Evolutionary conservation across 345 rosid genomes (phyloP).

Genomic region (Syzygium aromaticum): DNA sequence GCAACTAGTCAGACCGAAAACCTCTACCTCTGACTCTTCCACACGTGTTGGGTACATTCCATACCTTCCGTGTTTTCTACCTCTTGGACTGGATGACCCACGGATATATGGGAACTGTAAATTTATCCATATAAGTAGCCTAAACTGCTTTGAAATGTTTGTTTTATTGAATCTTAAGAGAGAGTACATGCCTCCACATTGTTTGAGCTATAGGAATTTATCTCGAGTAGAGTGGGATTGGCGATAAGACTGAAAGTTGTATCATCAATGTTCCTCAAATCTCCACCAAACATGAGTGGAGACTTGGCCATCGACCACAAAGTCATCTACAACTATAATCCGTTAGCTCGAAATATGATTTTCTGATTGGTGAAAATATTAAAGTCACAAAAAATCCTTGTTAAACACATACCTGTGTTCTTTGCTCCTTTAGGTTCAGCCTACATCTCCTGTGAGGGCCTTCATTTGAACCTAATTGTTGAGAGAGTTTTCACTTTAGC

Average conservation of each 20-base stretch:
- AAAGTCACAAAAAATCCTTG: background rate
- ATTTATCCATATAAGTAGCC: background rate
- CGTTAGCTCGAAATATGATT: background rate
- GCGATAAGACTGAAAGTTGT: slow-evolving; percentile 55
- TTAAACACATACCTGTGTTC: slow-evolving; percentile 54
- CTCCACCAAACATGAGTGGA: slow-evolving; percentile 96
- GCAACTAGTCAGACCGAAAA: slow-evolving; percentile 65
- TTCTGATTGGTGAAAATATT: background rate
- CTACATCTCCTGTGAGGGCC: slow-evolving; percentile 78
- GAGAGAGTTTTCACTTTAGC: background rate
- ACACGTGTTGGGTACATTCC: background rate
- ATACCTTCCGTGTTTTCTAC: background rate
- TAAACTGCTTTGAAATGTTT: background rate
- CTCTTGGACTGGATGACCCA: background rate
- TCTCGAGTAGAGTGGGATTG: slow-evolving; percentile 60
- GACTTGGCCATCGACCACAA: slow-evolving; percentile 93
- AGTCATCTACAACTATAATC: slow-evolving; percentile 56
- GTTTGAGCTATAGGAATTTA: slow-evolving; percentile 61
- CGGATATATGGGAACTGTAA: slow-evolving; percentile 28
- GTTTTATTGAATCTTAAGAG: background rate
- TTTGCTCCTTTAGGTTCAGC: slow-evolving; percentile 59
- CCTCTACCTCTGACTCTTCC: slow-evolving; percentile 11
- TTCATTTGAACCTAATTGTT: slow-evolving; percentile 44
- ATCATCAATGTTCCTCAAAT: slow-evolving; percentile 58
- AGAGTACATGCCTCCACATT: slow-evolving; percentile 44